These are phyloP conservation scores for Phytopythium montanum DNA, from an alignment of 352 stramenopile genomes.

Conservation along the genomic window DNA sequence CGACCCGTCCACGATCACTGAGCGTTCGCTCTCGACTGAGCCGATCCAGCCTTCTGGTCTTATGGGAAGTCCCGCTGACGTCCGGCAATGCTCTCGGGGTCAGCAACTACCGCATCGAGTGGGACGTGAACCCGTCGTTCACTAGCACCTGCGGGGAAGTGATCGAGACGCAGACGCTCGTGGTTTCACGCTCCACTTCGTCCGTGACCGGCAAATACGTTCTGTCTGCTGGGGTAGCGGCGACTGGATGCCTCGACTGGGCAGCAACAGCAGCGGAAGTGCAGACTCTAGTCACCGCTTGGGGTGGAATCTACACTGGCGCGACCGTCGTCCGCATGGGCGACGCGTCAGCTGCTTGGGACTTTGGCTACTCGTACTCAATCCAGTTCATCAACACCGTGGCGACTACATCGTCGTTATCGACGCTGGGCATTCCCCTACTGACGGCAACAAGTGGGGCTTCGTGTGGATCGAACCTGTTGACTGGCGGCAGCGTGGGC, in stretches of 20 bases:
- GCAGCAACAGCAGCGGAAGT: slow-evolving; percentile 14
- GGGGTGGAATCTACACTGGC: slow-evolving; percentile 26
- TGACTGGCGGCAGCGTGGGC: slow-evolving; percentile 17
- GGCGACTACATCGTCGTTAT: slow-evolving; percentile 24
- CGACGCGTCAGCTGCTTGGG: slow-evolving; percentile 54
- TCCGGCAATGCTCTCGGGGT: slow-evolving; percentile 78
- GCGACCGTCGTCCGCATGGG: slow-evolving; percentile 33
- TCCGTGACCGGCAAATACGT: slow-evolving; percentile 20
- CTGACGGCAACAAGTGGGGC: slow-evolving; percentile 23
- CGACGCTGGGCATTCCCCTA: slow-evolving; percentile 38
- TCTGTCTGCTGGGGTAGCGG: slow-evolving; percentile 16
- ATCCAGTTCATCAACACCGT: slow-evolving; percentile 50
- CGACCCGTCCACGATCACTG: slow-evolving; percentile 74
- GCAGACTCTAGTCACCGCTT: slow-evolving; percentile 16
- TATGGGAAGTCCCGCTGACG: slow-evolving; percentile 74
- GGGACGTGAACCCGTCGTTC: slow-evolving; percentile 90
- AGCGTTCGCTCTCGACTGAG: slow-evolving; percentile 68
- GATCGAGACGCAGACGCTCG: slow-evolving; percentile 63
- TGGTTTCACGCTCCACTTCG: slow-evolving; percentile 15
- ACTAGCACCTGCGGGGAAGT: slow-evolving; percentile 69
- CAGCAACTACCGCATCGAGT: slow-evolving; percentile 92
- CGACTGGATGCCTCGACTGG: slow-evolving; percentile 44
- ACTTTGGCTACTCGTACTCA: slow-evolving; percentile 69
- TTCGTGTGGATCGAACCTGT: slow-evolving; percentile 17
- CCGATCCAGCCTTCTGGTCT: slow-evolving; percentile 52